Percentiles rank a stretch among this genome's conserved stretches.
These are phyloP conservation scores for Vigna trinervia DNA, from an alignment of 306 rosid genomes.

Conservation along the genomic window DNA sequence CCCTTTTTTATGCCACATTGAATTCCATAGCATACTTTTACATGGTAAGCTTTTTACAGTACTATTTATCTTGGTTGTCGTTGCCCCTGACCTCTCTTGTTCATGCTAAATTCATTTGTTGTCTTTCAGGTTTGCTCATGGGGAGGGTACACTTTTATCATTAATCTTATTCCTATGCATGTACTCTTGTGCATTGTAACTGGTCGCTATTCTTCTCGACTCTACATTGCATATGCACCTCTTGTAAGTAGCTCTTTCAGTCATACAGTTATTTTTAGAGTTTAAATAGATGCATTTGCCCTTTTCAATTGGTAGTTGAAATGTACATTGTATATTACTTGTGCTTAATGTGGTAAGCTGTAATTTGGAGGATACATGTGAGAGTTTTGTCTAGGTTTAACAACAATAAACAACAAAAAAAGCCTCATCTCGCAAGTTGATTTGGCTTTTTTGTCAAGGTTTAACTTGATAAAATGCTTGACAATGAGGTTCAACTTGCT, in stretches of 20 bases:
- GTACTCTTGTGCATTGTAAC: conserved; percentile 93
- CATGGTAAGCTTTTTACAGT: conserved; percentile 68
- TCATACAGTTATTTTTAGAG: conserved; percentile 21
- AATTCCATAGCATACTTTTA: conserved; percentile 95
- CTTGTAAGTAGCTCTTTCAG: conserved; percentile 72
- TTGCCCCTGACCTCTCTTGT: conserved; percentile 34
- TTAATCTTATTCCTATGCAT: conserved; percentile 99
- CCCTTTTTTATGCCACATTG: conserved; percentile 96
- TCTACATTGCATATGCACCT: conserved; percentile 96
- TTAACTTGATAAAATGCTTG: conserved; percentile 19
- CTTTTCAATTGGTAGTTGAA: conserved; percentile 22
- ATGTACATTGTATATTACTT: neutral
- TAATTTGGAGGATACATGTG: conserved; percentile 7
- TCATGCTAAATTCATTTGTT: conserved; percentile 37
- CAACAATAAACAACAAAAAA: neutral
- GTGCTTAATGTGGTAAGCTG: conserved; percentile 35
- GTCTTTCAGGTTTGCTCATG: conserved; percentile 94
- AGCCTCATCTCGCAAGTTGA: neutral
- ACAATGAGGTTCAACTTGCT: conserved; percentile 5
- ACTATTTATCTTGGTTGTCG: conserved; percentile 39
- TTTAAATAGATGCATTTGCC: conserved; percentile 23
- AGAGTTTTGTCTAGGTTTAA: conserved; percentile 15
- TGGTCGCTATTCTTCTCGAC: conserved; percentile 94
- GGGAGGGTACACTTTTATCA: conserved; percentile 99
- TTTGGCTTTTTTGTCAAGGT: neutral